phyloP scores from a whole-genome alignment of 106 monocot species.

The Apostasia shenzhenica region DNA sequence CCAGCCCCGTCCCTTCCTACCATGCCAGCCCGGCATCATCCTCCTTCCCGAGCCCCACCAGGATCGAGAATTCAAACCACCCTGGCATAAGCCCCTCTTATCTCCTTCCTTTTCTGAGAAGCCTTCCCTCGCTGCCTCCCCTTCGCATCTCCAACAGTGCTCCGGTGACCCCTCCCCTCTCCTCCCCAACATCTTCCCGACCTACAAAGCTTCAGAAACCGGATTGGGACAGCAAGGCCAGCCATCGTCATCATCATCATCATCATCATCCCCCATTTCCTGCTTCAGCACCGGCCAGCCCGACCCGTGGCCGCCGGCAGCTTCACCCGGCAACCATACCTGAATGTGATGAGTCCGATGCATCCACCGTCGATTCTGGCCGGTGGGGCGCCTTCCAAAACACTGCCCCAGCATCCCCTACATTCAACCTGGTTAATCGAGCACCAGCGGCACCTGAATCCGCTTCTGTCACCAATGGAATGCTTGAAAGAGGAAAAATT shows the following conservation, averaged over 20 bases:
- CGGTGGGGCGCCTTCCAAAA: constrained; percentile 70
- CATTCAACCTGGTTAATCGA: constrained; percentile 72
- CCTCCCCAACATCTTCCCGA: constrained; percentile 74
- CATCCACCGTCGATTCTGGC: constrained; percentile 62
- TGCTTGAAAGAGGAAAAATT: constrained; percentile 12
- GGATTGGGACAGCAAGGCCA: constrained; percentile 37
- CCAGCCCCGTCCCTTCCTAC: constrained; percentile 76
- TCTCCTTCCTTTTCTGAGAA: constrained; percentile 81
- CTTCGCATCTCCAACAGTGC: constrained; percentile 88
- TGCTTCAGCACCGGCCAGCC: constrained; percentile 83
- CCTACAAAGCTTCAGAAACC: constrained; percentile 59
- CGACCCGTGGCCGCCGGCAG: constrained; percentile 38
- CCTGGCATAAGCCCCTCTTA: constrained; percentile 33
- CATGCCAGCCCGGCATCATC: constrained; percentile 82
- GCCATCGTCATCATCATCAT: not conserved
- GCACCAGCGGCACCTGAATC: not conserved
- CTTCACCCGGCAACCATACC: constrained; percentile 65
- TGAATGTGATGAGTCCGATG: constrained; percentile 88
- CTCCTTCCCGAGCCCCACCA: constrained; percentile 78
- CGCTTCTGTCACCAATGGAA: not conserved
- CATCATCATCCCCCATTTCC: constrained; percentile 54
- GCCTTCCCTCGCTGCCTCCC: constrained; percentile 59
- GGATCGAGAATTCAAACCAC: constrained; percentile 20
- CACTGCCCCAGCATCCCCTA: constrained; percentile 76
- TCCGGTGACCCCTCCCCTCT: constrained; percentile 90